Conservation (phyloP, 108 stramenopile species). For the Cyclotella baltica region DNA sequence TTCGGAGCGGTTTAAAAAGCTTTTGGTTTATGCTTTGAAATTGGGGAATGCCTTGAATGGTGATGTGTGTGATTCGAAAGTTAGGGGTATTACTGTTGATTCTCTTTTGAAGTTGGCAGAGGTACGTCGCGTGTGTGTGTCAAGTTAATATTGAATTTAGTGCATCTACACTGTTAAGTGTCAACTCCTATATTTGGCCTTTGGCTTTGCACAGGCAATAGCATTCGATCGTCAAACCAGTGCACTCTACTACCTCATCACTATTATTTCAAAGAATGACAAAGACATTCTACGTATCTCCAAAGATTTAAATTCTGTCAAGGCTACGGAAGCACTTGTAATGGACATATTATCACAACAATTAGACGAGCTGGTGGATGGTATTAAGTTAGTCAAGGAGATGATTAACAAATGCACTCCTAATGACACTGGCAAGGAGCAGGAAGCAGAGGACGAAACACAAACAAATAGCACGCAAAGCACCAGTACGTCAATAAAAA, state of each 20-base stretch:
- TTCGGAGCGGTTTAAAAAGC: constrained; percentile 45
- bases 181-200: neutral
- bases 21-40: constrained; percentile 43
- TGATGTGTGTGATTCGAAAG: constrained; percentile 31
- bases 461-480: too few species aligned
- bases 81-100: constrained; percentile 44
- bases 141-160: neutral
- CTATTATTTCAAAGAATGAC: constrained; percentile 49
- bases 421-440: neutral
- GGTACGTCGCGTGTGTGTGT: constrained; percentile 9
- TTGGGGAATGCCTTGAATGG: constrained; percentile 48
- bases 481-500: too few species aligned
- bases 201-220: constrained; percentile 32
- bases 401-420: constrained; percentile 17
- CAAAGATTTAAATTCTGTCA: constrained; percentile 43
- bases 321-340: constrained; percentile 39
- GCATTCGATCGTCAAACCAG: constrained; percentile 51
- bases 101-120: constrained; percentile 44
- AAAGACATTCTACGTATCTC: constrained; percentile 42
- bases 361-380: constrained; percentile 26
- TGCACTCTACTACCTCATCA: constrained; percentile 43
- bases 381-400: constrained; percentile 22
- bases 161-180: neutral
- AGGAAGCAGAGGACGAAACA: neutral
- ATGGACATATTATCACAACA: constrained; percentile 31